Percentiles rank a stretch among this genome's conserved stretches.
These are phyloP conservation scores for Hortiboletus flavorubellus DNA, from an alignment of 768 basidiomycete genomes.

Conservation along the genomic window DNA sequence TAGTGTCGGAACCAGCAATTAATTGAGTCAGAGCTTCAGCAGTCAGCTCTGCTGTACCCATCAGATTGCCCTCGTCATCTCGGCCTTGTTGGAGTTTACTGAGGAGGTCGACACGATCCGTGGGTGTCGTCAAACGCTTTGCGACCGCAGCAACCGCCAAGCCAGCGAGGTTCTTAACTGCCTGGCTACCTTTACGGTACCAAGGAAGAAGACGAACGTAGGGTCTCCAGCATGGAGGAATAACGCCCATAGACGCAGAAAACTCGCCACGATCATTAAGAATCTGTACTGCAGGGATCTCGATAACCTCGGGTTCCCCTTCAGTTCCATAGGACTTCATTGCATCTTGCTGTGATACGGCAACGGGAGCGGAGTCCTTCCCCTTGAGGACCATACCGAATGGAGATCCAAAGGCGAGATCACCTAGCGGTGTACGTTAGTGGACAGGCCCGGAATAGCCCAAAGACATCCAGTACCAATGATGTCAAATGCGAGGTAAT, in stretches of 20 bases:
- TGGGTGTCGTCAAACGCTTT: constrained; percentile 62
- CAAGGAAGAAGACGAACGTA: constrained; percentile 66
- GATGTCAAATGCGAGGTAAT: constrained; percentile 70
- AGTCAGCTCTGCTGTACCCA: constrained; percentile 81
- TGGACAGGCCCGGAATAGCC: not conserved
- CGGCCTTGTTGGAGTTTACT: constrained; percentile 75
- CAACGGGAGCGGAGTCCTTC: constrained; percentile 69
- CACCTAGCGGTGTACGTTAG: constrained; percentile 31
- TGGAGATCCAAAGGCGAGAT: constrained; percentile 82
- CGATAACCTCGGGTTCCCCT: constrained; percentile 42
- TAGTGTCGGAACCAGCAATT: constrained; percentile 90
- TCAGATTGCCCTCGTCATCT: constrained; percentile 73
- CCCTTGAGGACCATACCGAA: constrained; percentile 84
- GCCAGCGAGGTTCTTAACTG: constrained; percentile 72
- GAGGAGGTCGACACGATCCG: constrained; percentile 77
- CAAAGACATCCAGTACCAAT: constrained; percentile 45
- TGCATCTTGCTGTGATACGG: constrained; percentile 50
- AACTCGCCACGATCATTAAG: constrained; percentile 87
- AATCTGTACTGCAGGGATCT: constrained; percentile 80
- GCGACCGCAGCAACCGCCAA: constrained; percentile 79
- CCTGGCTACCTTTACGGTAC: constrained; percentile 63
- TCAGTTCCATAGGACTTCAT: constrained; percentile 55
- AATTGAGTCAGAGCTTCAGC: constrained; percentile 85
- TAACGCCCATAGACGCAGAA: constrained; percentile 77
- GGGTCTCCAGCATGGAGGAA: constrained; percentile 71